These are phyloP conservation scores for Apophysomyces variabilis DNA, from an alignment of 371 early-diverging fungal species.

Conservation along the genomic window DNA sequence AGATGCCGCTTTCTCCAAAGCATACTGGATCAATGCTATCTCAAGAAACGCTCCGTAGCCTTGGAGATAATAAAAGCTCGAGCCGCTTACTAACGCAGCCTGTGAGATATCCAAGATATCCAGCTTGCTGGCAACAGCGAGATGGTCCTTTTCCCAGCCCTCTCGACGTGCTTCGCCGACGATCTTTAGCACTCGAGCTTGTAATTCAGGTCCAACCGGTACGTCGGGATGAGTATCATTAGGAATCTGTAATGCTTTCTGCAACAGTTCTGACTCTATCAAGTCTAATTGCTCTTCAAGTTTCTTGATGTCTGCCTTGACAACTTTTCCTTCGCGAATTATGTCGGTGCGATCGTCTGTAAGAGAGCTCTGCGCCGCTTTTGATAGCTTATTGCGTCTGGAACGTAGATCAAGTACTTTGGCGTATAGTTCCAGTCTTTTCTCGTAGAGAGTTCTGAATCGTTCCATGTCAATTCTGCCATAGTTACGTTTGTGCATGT, in stretches of 20 bases:
- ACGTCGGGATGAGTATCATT: slow-evolving; percentile 71
- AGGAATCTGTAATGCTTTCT: slow-evolving; percentile 68
- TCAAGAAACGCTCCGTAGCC: slow-evolving; percentile 87
- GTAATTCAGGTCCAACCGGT: slow-evolving; percentile 69
- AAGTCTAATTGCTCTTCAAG: slow-evolving; percentile 38
- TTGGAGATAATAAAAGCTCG: slow-evolving; percentile 87
- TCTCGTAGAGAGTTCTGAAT: slow-evolving; percentile 58
- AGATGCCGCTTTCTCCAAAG: slow-evolving; percentile 70
- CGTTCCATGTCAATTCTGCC: slow-evolving; percentile 41
- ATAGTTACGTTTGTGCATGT: slow-evolving; percentile 61
- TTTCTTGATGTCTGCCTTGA: slow-evolving; percentile 35
- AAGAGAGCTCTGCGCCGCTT: slow-evolving; percentile 11
- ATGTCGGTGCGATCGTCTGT: slow-evolving; percentile 5
- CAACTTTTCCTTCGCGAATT: slow-evolving; percentile 17
- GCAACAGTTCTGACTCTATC: slow-evolving; percentile 49
- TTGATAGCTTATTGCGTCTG: slow-evolving; percentile 56
- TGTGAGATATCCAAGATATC: slow-evolving; percentile 84
- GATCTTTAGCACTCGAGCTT: slow-evolving; percentile 55
- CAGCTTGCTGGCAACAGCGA: slow-evolving; percentile 62
- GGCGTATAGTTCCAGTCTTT: slow-evolving; percentile 35
- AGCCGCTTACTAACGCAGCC: slow-evolving; percentile 82
- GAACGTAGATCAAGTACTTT: slow-evolving; percentile 48
- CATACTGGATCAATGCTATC: slow-evolving; percentile 85
- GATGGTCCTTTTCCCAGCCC: slow-evolving; percentile 64
- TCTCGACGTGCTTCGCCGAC: slow-evolving; percentile 43